Evolutionary conservation across 345 rosid genomes (phyloP).

Genomic region (Nasturtium officinale): DNA sequence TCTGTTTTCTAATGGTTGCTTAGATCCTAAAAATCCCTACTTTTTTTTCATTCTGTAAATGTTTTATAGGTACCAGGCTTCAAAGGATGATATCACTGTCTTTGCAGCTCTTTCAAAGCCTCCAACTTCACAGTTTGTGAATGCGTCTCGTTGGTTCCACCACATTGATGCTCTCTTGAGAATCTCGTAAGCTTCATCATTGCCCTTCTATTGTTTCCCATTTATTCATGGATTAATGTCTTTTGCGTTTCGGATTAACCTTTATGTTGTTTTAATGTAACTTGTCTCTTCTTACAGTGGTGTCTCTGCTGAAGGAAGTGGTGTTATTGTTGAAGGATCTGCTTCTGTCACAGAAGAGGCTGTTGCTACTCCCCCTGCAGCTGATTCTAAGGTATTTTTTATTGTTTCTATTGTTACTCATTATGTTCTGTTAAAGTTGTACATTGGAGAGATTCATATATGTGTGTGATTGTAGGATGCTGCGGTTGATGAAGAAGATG

Average conservation of each 20-base stretch:
- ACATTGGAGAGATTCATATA: background rate
- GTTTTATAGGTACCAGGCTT: slow-evolving; percentile 58
- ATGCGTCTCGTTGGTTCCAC: slow-evolving; percentile 66
- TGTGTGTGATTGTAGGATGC: slow-evolving; percentile 47
- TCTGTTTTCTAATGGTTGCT: background rate
- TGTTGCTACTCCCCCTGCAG: slow-evolving; percentile 74
- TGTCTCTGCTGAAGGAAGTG: slow-evolving; percentile 75
- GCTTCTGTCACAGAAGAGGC: slow-evolving; percentile 53
- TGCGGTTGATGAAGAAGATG: slow-evolving; percentile 58
- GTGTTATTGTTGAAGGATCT: slow-evolving; percentile 66
- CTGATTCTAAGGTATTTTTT: slow-evolving; percentile 64
- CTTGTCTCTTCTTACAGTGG: slow-evolving; percentile 48
- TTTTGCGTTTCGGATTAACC: background rate
- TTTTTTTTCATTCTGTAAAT: background rate
- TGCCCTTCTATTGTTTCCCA: background rate
- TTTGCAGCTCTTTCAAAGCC: slow-evolving; percentile 52
- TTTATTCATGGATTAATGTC: background rate
- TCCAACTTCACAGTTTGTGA: slow-evolving; percentile 61
- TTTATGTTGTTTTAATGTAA: background rate
- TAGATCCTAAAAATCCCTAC: too few relatives aligned
- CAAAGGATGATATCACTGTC: slow-evolving; percentile 74
- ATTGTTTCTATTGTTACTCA: background rate
- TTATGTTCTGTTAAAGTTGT: background rate
- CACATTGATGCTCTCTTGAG: slow-evolving; percentile 79
- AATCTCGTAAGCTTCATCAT: slow-evolving; percentile 61